Evolutionary conservation across 768 basidiomycete genomes (phyloP), one percentile per base, ranked within the genome.

Genomic region (Kwoniella sp.): DNA sequence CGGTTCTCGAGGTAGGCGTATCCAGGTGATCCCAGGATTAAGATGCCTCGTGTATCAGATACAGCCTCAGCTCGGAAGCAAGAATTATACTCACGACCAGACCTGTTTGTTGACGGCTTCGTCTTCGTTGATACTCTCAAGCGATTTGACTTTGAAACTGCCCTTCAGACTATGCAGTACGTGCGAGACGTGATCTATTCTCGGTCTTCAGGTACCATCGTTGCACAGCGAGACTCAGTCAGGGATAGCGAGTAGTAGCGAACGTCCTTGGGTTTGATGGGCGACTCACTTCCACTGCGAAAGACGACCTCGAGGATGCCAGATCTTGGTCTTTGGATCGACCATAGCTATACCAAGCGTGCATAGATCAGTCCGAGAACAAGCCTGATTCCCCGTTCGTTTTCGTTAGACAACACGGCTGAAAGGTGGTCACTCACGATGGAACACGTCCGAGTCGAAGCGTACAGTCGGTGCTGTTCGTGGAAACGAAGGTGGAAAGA

Each of bases 101-200:
- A 73, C 63, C 30, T 75, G 72, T 60, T 75, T 75, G 61, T 77
- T 77, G 30, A 63, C 57, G 20, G 73, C 76, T 61, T 77, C 70
- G 4, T 67, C 61, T 38, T 77, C 76, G 13, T 22, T 52, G 17
- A 77, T 65, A 13, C 22, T 20, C 25, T 64, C 66, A n/a, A 77
- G 53, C 0, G 48, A 52, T 13, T 25, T 37, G 9, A 61, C 60
- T 45, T 64, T 68, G 69, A 77, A 77, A 55, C 73, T 73, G 17
- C 15, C 15, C 38, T 73, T 73, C 38, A 77, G 58, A 20, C 34
- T 23, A 52, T 73, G 70, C 23, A 77, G 53, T 4, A 77, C 58
- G 47, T 75, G 74, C 1, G 70, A 60, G 5, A 77, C 56, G 45
- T 77, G 76, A 64, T 77, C 65, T 8, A 68, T 28, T 9, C 72